Percentiles rank a stretch among this genome's conserved stretches.
Evolutionary conservation across 2,329 filamentous ascomycete genomes (phyloP).

Genomic region (Penicillium sp.): DNA sequence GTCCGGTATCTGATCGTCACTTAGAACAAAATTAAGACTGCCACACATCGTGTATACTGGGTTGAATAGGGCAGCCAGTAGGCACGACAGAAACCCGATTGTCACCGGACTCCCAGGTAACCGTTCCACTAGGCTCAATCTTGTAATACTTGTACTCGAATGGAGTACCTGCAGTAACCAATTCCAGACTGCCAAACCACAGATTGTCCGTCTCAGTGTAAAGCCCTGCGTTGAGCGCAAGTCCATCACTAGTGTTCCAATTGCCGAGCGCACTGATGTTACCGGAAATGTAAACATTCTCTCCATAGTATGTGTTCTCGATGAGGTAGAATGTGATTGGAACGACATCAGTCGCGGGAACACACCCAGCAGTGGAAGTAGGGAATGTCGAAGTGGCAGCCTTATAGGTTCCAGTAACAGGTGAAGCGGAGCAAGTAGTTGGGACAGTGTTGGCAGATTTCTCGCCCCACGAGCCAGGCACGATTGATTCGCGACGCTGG

Average conservation of each 20-base stretch:
- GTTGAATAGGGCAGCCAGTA: slow-evolving; percentile 6
- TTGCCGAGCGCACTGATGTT: slow-evolving; percentile 6
- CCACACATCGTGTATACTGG: slow-evolving; percentile 9
- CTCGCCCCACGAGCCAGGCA: slow-evolving; percentile 23
- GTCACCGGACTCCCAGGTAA: slow-evolving; percentile 4
- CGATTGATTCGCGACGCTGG: slow-evolving; percentile 13
- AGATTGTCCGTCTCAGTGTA: slow-evolving; percentile 5
- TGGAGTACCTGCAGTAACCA: slow-evolving; percentile 2
- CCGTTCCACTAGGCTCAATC: slow-evolving; percentile 1
- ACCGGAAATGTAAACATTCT: slow-evolving; percentile 4
- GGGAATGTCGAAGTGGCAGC: slow-evolving; percentile 1
- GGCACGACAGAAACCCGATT: slow-evolving; percentile 5
- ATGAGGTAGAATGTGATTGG: slow-evolving; percentile 8
- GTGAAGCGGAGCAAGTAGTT: slow-evolving; percentile 2
- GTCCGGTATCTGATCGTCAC: neutral
- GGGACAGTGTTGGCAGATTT: slow-evolving; percentile 1
- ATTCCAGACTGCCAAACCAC: slow-evolving; percentile 8
- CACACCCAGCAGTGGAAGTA: neutral
- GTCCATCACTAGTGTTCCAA: slow-evolving; percentile 2
- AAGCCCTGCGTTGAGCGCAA: neutral
- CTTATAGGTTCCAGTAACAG: slow-evolving; percentile 5
- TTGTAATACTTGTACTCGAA: slow-evolving; percentile 11
- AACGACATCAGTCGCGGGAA: neutral
- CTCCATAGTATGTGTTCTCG: slow-evolving; percentile 7
- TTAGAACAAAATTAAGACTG: neutral